These are phyloP conservation scores for Geranomyces michiganensis DNA, from an alignment of 192 early-diverging fungal species.

Conservation along the genomic window DNA sequence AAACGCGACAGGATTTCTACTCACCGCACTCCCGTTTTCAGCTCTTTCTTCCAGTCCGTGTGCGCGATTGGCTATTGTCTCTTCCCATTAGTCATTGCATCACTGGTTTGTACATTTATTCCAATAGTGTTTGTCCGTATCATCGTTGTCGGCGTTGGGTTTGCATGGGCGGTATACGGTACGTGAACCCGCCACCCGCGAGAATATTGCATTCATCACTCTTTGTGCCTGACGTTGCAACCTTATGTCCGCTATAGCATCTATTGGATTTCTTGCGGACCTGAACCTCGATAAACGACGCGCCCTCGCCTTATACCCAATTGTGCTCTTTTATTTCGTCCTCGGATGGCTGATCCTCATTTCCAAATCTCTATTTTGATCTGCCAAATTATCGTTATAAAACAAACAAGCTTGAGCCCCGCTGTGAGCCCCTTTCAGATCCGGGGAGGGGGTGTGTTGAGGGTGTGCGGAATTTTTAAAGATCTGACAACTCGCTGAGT, in stretches of 20 bases:
- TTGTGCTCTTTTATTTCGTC: slow-evolving; percentile 92
- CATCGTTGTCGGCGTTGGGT: slow-evolving; percentile 74
- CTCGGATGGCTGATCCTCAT: slow-evolving; percentile 80
- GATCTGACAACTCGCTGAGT: too few species aligned
- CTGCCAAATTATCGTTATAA: too few species aligned
- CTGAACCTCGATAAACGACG: slow-evolving; percentile 85
- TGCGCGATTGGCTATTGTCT: slow-evolving; percentile 97
- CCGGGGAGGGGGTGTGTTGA: too few species aligned
- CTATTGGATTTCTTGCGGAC: slow-evolving; percentile 88
- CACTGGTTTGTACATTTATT: slow-evolving; percentile 71
- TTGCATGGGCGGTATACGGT: slow-evolving; percentile 88
- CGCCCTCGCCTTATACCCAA: slow-evolving; percentile 88
- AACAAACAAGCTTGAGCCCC: too few species aligned
- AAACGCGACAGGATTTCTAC: background rate
- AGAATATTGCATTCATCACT: too few species aligned
- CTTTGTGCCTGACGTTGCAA: too few species aligned
- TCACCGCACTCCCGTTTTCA: slow-evolving; percentile 29
- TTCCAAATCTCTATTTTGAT: slow-evolving; percentile 6
- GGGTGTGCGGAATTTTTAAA: too few species aligned
- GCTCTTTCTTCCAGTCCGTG: slow-evolving; percentile 95
- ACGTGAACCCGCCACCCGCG: slow-evolving; percentile 4
- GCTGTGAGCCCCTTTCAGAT: too few species aligned
- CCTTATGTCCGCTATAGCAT: slow-evolving; percentile 50
- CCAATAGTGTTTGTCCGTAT: slow-evolving; percentile 66
- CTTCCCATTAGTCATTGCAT: slow-evolving; percentile 86